Evolutionary conservation across 495 filamentous ascomycete species (phyloP).

Genomic region (Sphaerosporella brunnea): DNA sequence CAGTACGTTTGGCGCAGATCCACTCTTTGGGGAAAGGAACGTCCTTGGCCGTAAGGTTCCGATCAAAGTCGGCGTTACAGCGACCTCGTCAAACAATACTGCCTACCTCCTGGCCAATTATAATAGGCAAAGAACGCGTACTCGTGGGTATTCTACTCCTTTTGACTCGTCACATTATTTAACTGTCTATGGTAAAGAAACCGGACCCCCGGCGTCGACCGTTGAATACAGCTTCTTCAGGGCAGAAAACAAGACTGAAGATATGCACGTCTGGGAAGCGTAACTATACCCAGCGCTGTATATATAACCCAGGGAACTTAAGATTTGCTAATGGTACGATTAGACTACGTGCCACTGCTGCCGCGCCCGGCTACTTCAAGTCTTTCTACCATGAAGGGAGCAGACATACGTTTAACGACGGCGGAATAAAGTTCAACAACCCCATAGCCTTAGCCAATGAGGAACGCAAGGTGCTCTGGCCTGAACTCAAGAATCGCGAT

Average conservation of each 20-base stretch:
- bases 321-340: too few relatives aligned
- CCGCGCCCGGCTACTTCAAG: constrained; percentile 33
- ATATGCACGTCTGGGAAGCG: constrained; percentile 36
- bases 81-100: constrained; percentile 24
- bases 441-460: constrained; percentile 26
- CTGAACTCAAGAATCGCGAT: constrained; percentile 18
- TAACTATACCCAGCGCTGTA: too few relatives aligned
- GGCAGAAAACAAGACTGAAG: constrained; percentile 28
- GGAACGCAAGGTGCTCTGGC: constrained; percentile 30
- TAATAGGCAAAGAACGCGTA: constrained; percentile 20
- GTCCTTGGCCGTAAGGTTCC: constrained; percentile 7
- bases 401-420: constrained; percentile 24
- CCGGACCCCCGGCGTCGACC: neutral
- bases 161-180: too few relatives aligned
- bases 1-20: constrained; percentile 22
- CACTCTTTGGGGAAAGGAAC: constrained; percentile 27
- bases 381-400: constrained; percentile 28
- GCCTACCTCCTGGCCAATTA: constrained; percentile 31
- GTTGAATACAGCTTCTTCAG: constrained; percentile 26
- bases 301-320: too few relatives aligned
- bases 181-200: too few relatives aligned
- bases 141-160: constrained; percentile 10
- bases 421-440: constrained; percentile 27
- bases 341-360: constrained; percentile 35
- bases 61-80: constrained; percentile 28